Percentiles rank a stretch among this genome's conserved stretches.
These are phyloP conservation scores for Leishmania guyanensis DNA, from an alignment of 208 protist genomes.

Conservation along the genomic window DNA sequence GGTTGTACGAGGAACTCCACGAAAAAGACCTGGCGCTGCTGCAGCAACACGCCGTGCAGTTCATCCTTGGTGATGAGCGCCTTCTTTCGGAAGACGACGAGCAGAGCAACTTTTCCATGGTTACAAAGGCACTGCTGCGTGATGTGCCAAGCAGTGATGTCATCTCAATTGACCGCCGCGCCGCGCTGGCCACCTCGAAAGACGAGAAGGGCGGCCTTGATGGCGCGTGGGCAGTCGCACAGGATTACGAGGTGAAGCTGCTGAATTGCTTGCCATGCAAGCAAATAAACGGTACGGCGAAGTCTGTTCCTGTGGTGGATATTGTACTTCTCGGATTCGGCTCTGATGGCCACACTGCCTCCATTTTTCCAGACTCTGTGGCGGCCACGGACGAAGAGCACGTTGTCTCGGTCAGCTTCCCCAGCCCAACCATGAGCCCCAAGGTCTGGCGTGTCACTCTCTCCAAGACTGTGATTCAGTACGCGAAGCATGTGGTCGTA, in stretches of 20 bases:
- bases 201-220: constrained; percentile 30
- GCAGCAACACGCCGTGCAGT: constrained; percentile 41
- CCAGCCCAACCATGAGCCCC: constrained; percentile 74
- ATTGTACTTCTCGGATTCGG: constrained; percentile 84
- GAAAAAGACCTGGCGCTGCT: constrained; percentile 45
- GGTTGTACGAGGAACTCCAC: constrained; percentile 54
- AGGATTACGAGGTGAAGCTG: constrained; percentile 40
- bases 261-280: constrained; percentile 18
- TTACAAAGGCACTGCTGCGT: constrained; percentile 48
- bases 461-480: constrained; percentile 59
- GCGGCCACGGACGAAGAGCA: constrained; percentile 41
- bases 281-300: constrained; percentile 2
- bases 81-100: constrained; percentile 48
- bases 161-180: constrained; percentile 42
- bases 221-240: constrained; percentile 46
- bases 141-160: constrained; percentile 53
- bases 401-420: constrained; percentile 58
- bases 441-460: constrained; percentile 85
- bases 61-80: constrained; percentile 78
- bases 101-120: constrained; percentile 76
- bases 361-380: constrained; percentile 75
- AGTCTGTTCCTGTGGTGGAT: constrained; percentile 56
- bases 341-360: constrained; percentile 82
- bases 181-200: constrained; percentile 33
- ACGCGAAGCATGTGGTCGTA: constrained; percentile 72